Evolutionary conservation across 73 alveolate genomes (phyloP), one percentile per base, ranked within the genome.

Genomic region (Uronychia setigera): DNA sequence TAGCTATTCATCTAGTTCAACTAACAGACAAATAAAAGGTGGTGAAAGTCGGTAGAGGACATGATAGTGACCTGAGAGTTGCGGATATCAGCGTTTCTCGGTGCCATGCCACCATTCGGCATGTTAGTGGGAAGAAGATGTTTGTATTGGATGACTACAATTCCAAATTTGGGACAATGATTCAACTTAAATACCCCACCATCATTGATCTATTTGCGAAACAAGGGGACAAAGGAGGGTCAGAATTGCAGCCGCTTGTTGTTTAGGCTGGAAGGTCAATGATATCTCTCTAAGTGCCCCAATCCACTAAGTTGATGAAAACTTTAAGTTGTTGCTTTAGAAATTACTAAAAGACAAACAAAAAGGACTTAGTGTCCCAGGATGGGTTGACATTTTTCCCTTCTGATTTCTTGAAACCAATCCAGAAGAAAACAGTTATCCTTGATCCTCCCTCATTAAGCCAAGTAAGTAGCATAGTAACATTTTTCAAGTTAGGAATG

Each of bases 81-180:
- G 76, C 92, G 74, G 98, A 94, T 86, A 88, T 92, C 67, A 91
- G 96, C 5, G 96, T 94, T 32, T 88, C 96, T 31, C 84, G 98
- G 59, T 81, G 90, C 31, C 98, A 94, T 89, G 90, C 97, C 78
- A 0, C 83, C 35, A 67, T 92, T 35, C 80, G 86, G n/a, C 92
- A 85, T 5, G 57, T 35, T 67, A 28, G 58, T 11, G 92, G 67
- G 67, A 85, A 86, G 33, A 89, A 91, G 32, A 87, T 75, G 29
- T 85, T 85, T 35, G 74, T 35, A 76, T 58, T 94, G 19, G 97
- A 92, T 78, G 98, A 94, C 83, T 84, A 89, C 60, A 81, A 82
- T 78, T 94, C 98, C 26, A 94, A 94, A 81, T 94, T 94, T 76
- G 97, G 98, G 11, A 94, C 98, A 0, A 76, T 94, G 31, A 82